Evolutionary conservation across 164 flowering plant species (phyloP).

Genomic region (Annona squamosa): DNA sequence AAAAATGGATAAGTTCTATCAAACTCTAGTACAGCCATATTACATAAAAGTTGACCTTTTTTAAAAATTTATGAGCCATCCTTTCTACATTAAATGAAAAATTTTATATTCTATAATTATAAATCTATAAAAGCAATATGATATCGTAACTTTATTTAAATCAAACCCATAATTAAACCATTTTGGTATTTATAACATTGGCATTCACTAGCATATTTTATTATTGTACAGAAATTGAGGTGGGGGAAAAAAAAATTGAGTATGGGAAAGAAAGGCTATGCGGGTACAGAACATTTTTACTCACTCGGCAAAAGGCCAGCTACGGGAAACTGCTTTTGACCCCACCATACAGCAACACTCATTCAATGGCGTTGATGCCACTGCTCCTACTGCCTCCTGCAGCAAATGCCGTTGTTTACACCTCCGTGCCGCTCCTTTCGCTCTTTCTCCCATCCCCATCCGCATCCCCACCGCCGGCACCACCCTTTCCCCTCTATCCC

Average conservation of each 20-base stretch:
- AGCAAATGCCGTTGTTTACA: background rate
- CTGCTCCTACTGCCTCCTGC: background rate
- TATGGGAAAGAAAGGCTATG: background rate
- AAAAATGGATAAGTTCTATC: too few relatives aligned
- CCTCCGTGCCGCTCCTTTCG: background rate
- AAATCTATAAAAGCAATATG: too few relatives aligned
- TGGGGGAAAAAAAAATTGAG: background rate
- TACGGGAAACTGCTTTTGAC: conserved; percentile 2
- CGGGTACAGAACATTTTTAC: background rate
- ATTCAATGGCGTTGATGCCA: conserved; percentile 1
- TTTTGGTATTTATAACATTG: too few relatives aligned
- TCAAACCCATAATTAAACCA: too few relatives aligned
- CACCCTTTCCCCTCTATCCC: background rate
- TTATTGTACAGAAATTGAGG: too few relatives aligned
- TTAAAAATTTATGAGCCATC: too few relatives aligned
- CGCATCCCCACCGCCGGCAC: background rate
- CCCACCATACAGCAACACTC: conserved; percentile 8
- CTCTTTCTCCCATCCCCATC: background rate
- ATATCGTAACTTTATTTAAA: too few relatives aligned
- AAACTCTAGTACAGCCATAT: too few relatives aligned
- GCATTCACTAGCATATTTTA: too few relatives aligned
- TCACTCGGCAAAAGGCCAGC: background rate
- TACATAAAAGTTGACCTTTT: too few relatives aligned
- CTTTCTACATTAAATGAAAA: too few relatives aligned
- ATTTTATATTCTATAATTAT: too few relatives aligned